Conservation (phyloP, 2,329 filamentous ascomycete genomes). For the Aspergillus oerlinghausenensis region DNA sequence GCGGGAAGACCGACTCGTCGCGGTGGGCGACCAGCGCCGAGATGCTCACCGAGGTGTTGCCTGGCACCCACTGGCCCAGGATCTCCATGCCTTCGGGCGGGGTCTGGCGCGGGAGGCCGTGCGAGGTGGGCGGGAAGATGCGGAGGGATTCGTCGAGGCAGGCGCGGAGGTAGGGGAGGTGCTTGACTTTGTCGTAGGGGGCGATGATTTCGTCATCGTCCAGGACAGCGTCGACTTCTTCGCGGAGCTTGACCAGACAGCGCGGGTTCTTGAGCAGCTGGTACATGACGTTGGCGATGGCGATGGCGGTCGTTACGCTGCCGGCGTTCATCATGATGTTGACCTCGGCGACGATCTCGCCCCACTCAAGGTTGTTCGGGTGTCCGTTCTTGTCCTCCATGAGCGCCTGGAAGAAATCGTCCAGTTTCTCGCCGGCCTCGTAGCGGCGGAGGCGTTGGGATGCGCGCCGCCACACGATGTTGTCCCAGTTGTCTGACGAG, state of each 20-base stretch:
- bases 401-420: conserved; percentile 55
- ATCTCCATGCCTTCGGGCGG: conserved; percentile 43
- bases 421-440: conserved; percentile 50
- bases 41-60: conserved; percentile 43
- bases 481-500: conserved; percentile 41
- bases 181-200: conserved; percentile 48
- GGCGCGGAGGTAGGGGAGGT: conserved; percentile 50
- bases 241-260: conserved; percentile 36
- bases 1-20: conserved; percentile 35
- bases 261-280: conserved; percentile 48
- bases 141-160: conserved; percentile 50
- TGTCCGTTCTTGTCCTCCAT: conserved; percentile 49
- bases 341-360: conserved; percentile 56
- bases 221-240: conserved; percentile 46
- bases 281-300: conserved; percentile 52
- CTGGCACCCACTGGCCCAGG: conserved; percentile 43
- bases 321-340: conserved; percentile 46
- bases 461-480: conserved; percentile 44
- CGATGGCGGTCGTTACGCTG: conserved; percentile 49
- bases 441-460: conserved; percentile 28
- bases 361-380: conserved; percentile 49
- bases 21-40: conserved; percentile 40
- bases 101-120: conserved; percentile 43
- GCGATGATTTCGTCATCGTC: conserved; percentile 42
- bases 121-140: conserved; percentile 42